Percentiles rank a stretch among this genome's conserved stretches.
These are phyloP conservation scores for Tetrapisispora nanseiensis DNA, from an alignment of 805 yeast species.

Conservation along the genomic window DNA sequence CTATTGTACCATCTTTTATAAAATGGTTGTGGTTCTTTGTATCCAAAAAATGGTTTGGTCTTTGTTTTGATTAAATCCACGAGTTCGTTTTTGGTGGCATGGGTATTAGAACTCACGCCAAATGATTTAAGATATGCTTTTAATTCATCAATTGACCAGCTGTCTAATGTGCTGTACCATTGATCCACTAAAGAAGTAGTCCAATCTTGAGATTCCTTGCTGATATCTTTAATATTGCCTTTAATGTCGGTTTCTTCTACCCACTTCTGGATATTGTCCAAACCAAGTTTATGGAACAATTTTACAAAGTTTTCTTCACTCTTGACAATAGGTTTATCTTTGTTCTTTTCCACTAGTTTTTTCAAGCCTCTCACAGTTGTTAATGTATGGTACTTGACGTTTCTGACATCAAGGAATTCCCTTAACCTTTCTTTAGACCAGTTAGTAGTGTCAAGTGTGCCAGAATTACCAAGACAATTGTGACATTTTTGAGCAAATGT, in stretches of 20 bases:
- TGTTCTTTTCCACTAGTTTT: slow-evolving; percentile 32
- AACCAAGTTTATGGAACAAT: slow-evolving; percentile 9
- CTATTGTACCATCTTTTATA: slow-evolving; percentile 20
- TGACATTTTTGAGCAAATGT: not conserved
- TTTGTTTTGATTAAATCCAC: slow-evolving; percentile 33
- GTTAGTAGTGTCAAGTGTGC: slow-evolving; percentile 1
- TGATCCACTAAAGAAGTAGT: slow-evolving; percentile 11
- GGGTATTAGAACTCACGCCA: slow-evolving; percentile 27
- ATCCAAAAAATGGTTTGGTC: slow-evolving; percentile 31
- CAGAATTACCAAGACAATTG: not conserved
- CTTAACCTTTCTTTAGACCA: slow-evolving; percentile 40
- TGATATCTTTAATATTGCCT: slow-evolving; percentile 28
- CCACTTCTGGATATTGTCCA: not conserved
- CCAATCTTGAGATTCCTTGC: slow-evolving; percentile 11
- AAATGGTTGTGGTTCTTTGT: slow-evolving; percentile 17
- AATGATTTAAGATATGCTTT: slow-evolving; percentile 33
- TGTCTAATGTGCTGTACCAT: slow-evolving; percentile 26
- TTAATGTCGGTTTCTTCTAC: slow-evolving; percentile 5
- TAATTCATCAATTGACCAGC: slow-evolving; percentile 38
- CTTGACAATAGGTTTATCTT: slow-evolving; percentile 29
- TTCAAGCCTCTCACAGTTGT: slow-evolving; percentile 34
- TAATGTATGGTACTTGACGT: slow-evolving; percentile 31
- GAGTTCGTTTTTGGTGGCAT: slow-evolving; percentile 30
- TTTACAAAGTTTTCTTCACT: slow-evolving; percentile 19
- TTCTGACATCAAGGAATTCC: slow-evolving; percentile 34